Evolutionary conservation across 257 asterid species (phyloP).

Genomic region (Gentiana straminea): DNA sequence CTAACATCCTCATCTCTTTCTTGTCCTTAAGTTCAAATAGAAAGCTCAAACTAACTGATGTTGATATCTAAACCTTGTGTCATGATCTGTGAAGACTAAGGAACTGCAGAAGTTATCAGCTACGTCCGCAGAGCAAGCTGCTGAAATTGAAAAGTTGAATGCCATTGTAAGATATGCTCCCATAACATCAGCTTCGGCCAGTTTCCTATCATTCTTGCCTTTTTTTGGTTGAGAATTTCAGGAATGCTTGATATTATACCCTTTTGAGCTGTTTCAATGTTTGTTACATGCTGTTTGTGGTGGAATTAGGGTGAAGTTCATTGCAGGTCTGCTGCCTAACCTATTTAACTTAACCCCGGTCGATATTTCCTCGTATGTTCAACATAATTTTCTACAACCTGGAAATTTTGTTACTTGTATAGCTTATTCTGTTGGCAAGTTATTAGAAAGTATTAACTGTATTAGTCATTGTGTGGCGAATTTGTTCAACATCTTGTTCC

Average conservation of each 20-base stretch:
- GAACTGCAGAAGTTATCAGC: constrained; percentile 51
- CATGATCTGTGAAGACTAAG: constrained; percentile 38
- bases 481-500: too few relatives aligned
- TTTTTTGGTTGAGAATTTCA: background rate
- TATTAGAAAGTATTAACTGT: too few relatives aligned
- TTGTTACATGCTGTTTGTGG: background rate
- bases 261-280: background rate
- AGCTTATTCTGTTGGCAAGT: too few relatives aligned
- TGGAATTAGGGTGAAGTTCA: too few relatives aligned
- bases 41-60: background rate
- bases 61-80: constrained; percentile 3
- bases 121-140: constrained; percentile 56
- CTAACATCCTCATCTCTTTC: background rate
- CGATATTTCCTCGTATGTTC: too few relatives aligned
- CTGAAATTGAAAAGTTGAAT: constrained; percentile 61
- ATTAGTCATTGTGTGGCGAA: too few relatives aligned
- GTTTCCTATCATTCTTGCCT: background rate
- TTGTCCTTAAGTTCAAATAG: background rate
- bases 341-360: too few relatives aligned
- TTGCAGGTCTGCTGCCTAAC: too few relatives aligned
- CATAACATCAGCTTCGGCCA: constrained; percentile 1
- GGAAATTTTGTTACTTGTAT: too few relatives aligned
- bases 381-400: too few relatives aligned
- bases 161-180: constrained; percentile 43
- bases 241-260: background rate